These are phyloP conservation scores for Lasiosphaeria hispida DNA, from an alignment of 495 filamentous ascomycete species.

Conservation along the genomic window DNA sequence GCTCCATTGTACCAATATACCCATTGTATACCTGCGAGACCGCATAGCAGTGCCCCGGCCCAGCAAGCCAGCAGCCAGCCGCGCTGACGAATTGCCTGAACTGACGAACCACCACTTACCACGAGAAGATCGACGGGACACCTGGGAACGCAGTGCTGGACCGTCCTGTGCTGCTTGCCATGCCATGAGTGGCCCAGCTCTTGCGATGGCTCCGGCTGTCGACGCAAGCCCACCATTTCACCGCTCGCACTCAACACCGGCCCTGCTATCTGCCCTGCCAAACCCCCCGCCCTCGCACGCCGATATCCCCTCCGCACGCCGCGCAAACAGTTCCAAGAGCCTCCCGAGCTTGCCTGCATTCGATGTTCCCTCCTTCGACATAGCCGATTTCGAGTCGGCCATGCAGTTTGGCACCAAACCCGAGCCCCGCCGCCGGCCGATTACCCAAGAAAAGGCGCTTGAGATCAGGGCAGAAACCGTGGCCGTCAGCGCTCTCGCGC, in stretches of 20 bases:
- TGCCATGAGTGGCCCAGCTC: conserved; percentile 46
- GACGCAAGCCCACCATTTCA: conserved; percentile 35
- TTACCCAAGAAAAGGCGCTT: conserved; percentile 10
- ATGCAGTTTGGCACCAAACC: conserved; percentile 27
- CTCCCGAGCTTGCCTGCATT: conserved; percentile 39
- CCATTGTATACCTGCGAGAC: too few species aligned
- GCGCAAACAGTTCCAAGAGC: conserved; percentile 31
- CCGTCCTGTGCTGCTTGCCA: conserved; percentile 28
- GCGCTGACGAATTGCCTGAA: conserved; percentile 13
- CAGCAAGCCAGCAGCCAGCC: background rate
- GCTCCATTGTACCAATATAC: too few species aligned
- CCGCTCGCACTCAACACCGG: conserved; percentile 35
- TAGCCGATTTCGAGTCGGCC: conserved; percentile 40
- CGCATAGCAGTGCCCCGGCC: background rate
- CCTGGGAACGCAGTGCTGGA: conserved; percentile 9
- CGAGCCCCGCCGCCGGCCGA: background rate
- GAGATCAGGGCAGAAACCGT: conserved; percentile 7
- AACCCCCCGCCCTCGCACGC: conserved; percentile 15
- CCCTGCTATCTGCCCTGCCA: conserved; percentile 28
- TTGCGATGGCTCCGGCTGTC: conserved; percentile 43
- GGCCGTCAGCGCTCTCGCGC: conserved; percentile 10
- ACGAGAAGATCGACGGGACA: conserved; percentile 13
- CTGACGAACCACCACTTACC: conserved; percentile 15
- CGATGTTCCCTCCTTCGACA: conserved; percentile 46
- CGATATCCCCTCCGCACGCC: conserved; percentile 19